A percentile compares a stretch with the other conserved stretches of the same genome.
phyloP scores from a whole-genome alignment of 1,139 yeast genomes.

The Suhomyces taliae region DNA sequence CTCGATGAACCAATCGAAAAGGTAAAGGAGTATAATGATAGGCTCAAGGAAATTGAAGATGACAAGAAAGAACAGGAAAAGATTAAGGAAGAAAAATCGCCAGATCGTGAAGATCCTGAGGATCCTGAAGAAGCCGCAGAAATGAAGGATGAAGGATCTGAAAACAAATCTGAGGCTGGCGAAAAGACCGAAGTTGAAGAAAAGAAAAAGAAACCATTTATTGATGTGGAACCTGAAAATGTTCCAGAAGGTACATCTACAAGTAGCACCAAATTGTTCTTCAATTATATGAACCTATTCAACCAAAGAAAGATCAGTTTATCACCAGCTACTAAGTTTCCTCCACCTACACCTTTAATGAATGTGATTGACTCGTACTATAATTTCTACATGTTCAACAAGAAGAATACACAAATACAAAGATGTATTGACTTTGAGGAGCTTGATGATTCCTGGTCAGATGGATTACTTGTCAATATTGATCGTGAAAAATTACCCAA shows the following conservation, averaged over 20 bases:
- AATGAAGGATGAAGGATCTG: background rate
- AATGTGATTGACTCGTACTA: slow-evolving; percentile 58
- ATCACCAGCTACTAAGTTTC: slow-evolving; percentile 74
- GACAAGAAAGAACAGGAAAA: background rate
- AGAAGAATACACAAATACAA: slow-evolving; percentile 26
- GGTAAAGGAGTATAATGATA: slow-evolving; percentile 7
- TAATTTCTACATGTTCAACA: slow-evolving; percentile 34
- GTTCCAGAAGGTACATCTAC: background rate
- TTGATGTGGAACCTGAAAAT: background rate
- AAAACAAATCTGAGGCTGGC: too few relatives aligned
- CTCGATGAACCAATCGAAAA: slow-evolving; percentile 9
- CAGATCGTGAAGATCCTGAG: background rate
- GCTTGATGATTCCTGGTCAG: slow-evolving; percentile 26
- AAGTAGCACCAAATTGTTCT: slow-evolving; percentile 4
- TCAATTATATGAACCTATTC: slow-evolving; percentile 53
- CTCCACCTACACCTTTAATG: slow-evolving; percentile 60
- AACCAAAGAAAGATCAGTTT: slow-evolving; percentile 57
- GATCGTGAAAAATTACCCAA: slow-evolving; percentile 34
- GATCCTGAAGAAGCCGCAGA: background rate
- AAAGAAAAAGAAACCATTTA: background rate
- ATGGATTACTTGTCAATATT: slow-evolving; percentile 29
- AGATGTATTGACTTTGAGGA: slow-evolving; percentile 15
- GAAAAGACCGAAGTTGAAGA: background rate
- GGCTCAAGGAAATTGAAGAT: slow-evolving; percentile 8
- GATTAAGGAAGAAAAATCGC: background rate